phyloP scores from a whole-genome alignment of 345 rosid species.

The Bretschneidera sinensis region DNA sequence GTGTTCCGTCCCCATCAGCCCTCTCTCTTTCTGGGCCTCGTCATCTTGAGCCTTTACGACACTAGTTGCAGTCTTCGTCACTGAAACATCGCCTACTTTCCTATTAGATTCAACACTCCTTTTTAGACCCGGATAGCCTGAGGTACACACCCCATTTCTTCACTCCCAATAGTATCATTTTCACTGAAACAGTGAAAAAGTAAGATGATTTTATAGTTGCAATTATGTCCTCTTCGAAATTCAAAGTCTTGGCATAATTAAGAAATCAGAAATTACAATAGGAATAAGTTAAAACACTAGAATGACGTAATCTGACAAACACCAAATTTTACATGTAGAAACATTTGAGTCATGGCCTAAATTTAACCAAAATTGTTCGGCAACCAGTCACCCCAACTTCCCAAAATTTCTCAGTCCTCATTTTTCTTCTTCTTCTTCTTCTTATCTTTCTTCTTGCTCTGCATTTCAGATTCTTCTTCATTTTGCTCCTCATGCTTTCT shows the following conservation, averaged over 20 bases:
- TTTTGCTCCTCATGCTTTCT: slow-evolving; percentile 22
- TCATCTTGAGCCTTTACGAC: slow-evolving; percentile 46
- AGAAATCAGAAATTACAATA: too few relatives aligned
- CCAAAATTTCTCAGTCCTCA: slow-evolving; percentile 22
- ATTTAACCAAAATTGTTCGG: slow-evolving; percentile 23
- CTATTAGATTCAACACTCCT: slow-evolving; percentile 42
- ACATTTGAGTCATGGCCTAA: too few relatives aligned
- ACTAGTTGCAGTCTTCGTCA: slow-evolving; percentile 32
- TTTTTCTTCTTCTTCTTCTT: slow-evolving; percentile 36
- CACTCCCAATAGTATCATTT: too few relatives aligned
- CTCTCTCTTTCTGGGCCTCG: slow-evolving; percentile 46
- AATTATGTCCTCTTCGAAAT: too few relatives aligned
- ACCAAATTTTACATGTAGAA: background rate
- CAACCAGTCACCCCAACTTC: background rate
- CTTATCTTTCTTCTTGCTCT: slow-evolving; percentile 13
- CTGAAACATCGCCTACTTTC: slow-evolving; percentile 37
- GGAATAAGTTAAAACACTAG: background rate
- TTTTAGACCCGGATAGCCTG: slow-evolving; percentile 59
- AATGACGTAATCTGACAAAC: background rate
- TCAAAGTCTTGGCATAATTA: too few relatives aligned
- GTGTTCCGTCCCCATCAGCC: slow-evolving; percentile 43
- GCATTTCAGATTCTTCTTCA: slow-evolving; percentile 17
- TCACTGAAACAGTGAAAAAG: too few relatives aligned
- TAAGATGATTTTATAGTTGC: slow-evolving; percentile 22
- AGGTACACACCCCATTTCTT: slow-evolving; percentile 85